Percentiles rank a stretch among this genome's conserved stretches.
phyloP scores from a whole-genome alignment of 176 grass and related monocot genomes.

The Zoysia pacifica region DNA sequence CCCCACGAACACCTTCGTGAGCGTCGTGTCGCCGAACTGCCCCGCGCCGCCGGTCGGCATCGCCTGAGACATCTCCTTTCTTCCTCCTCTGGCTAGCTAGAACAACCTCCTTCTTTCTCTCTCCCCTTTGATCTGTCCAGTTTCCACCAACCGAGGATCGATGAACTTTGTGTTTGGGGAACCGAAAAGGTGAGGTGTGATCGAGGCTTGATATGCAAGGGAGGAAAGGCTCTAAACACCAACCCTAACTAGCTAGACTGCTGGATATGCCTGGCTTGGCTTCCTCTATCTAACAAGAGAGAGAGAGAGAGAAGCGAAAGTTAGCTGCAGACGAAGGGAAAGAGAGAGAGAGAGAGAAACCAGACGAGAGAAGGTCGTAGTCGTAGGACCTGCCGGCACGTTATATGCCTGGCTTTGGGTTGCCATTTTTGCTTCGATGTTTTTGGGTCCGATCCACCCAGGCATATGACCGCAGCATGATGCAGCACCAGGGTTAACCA shows the following conservation, averaged over 20 bases:
- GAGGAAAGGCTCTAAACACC: constrained; percentile 44
- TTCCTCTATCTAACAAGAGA: constrained; percentile 5
- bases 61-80: constrained; percentile 38
- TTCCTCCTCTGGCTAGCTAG: constrained; percentile 19
- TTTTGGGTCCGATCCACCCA: background rate
- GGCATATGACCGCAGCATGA: background rate
- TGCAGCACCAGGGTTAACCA: too few relatives aligned
- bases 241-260: constrained; percentile 42
- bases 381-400: constrained; percentile 17
- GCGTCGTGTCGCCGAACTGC: constrained; percentile 48
- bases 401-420: constrained; percentile 26
- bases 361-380: constrained; percentile 10
- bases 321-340: constrained; percentile 29
- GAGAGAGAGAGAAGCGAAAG: constrained; percentile 33
- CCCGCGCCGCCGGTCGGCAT: background rate
- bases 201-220: constrained; percentile 56
- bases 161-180: constrained; percentile 6
- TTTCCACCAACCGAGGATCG: constrained; percentile 38
- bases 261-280: background rate
- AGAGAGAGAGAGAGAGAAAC: background rate
- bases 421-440: background rate
- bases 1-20: constrained; percentile 59
- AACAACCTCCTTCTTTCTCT: background rate
- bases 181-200: constrained; percentile 21
- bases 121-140: constrained; percentile 13